Base-by-base conservation (phyloP, 2,329 filamentous ascomycete genomes). In the Aquanectria penicillioides region DNA sequence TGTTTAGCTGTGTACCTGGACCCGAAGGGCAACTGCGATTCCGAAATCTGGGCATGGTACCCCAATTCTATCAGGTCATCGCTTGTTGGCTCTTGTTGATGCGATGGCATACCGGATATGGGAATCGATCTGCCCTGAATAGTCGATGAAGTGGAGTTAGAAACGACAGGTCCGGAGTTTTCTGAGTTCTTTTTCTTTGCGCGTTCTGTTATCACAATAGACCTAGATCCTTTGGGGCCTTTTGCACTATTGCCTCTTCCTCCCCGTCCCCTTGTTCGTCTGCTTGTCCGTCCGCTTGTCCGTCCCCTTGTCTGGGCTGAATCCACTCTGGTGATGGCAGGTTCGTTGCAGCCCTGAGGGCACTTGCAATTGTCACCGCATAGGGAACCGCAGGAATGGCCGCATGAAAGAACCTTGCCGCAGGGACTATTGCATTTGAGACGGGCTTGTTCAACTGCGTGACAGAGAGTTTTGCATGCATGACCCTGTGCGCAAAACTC, bases 11-110 rank as follows among this genome's bases (percentile, higher is more conserved):
- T 37, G 5, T n/a, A 28, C 6, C 3, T 13, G 15, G 15, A 11
- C 17, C n/a, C 18, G 5, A 12, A 31, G 1, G 17, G 9, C 28
- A 15, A 15, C 11, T 13, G 13, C 13, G 4, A 33, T 18, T 37
- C 34, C 4, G 13, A 23, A 6, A 52, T 41, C 9, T 55, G 37
- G 11, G 53, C 28, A 20, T 53, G 41, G 12, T 65, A 68, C 0
- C 63, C 64, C 2, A n/a, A 23, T 12, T 68, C 59, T 51, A 70
- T 70, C 86, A 91, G 23, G 57, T 71, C 41, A 65, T 57, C 47
- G 76, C 65, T 71, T 84, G 90, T 6, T 84, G 86, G 17, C 84
- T 87, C 49, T 78, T 37, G 22, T 18, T 36, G 22, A 5, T 57
- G 23, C 3, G 6, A n/a, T 23, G 38, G 6, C 3, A 20, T 6